Percentiles rank a stretch among this genome's conserved stretches.
These are phyloP conservation scores for Cyclotella baltica DNA, from an alignment of 108 stramenopile genomes.

Conservation along the genomic window DNA sequence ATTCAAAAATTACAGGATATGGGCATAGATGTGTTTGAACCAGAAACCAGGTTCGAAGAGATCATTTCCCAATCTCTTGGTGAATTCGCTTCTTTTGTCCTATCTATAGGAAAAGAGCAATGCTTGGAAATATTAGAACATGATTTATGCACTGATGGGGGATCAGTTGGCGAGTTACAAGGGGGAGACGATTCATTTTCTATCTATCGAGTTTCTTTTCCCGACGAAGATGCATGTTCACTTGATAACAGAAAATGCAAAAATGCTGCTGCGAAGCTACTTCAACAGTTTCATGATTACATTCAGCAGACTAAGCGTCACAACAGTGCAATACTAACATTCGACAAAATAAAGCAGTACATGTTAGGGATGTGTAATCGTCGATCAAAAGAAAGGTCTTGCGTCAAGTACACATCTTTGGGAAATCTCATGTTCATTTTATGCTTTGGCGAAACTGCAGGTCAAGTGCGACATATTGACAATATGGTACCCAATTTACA, in stretches of 20 bases:
- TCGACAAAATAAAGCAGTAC: constrained; percentile 56
- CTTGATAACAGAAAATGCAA: constrained; percentile 3
- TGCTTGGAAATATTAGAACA: constrained; percentile 58
- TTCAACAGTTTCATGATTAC: constrained; percentile 31
- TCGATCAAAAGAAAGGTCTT: constrained; percentile 23
- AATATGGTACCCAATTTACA: constrained; percentile 69
- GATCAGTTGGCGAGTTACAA: constrained; percentile 59
- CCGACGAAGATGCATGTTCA: constrained; percentile 26
- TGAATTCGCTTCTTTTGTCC: constrained; percentile 61
- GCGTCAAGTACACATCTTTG: constrained; percentile 37
- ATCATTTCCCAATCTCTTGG: constrained; percentile 46
- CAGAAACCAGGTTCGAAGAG: constrained; percentile 47
- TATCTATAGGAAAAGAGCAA: constrained; percentile 43
- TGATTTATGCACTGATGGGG: constrained; percentile 42
- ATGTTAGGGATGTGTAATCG: constrained; percentile 69
- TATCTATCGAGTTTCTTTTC: constrained; percentile 64
- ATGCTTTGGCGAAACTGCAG: constrained; percentile 57
- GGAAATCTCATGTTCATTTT: constrained; percentile 78
- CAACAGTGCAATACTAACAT: constrained; percentile 39
- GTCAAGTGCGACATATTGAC: constrained; percentile 77
- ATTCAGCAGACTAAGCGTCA: constrained; percentile 30
- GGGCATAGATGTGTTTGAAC: constrained; percentile 58
- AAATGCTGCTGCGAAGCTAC: constrained; percentile 37
- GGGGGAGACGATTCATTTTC: constrained; percentile 59
- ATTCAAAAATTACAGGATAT: constrained; percentile 34